Conservation (phyloP, 352 stramenopile genomes). For the Globisporangium nunn region DNA sequence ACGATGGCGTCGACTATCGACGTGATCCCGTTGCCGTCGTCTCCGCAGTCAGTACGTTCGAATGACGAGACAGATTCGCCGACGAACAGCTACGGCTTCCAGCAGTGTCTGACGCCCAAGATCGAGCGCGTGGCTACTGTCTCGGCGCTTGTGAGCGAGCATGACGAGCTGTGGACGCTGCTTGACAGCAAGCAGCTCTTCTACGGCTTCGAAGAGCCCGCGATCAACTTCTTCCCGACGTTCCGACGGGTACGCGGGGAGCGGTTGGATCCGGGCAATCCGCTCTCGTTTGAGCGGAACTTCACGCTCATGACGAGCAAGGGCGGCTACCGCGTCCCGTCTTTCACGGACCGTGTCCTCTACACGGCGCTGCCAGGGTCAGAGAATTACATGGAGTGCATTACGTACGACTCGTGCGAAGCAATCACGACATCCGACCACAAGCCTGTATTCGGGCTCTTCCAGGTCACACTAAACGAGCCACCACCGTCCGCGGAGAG, state of each 20-base stretch:
- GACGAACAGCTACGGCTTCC: slow-evolving; percentile 27
- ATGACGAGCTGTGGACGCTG: slow-evolving; percentile 67
- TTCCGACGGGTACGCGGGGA: slow-evolving; percentile 68
- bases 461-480: slow-evolving; percentile 34
- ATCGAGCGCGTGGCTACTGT: slow-evolving; percentile 21
- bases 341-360: slow-evolving; percentile 88
- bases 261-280: slow-evolving; percentile 23
- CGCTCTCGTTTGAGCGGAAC: slow-evolving; percentile 33
- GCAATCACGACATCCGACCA: slow-evolving; percentile 71
- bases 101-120: slow-evolving; percentile 41
- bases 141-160: slow-evolving; percentile 38
- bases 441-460: slow-evolving; percentile 70
- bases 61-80: slow-evolving; percentile 19
- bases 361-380: slow-evolving; percentile 61
- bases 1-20: slow-evolving; percentile 4
- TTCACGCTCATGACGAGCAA: slow-evolving; percentile 58
- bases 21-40: slow-evolving; percentile 9
- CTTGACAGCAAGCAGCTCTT: slow-evolving; percentile 68
- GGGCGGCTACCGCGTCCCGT: slow-evolving; percentile 71
- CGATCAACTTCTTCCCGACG: slow-evolving; percentile 70
- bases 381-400: slow-evolving; percentile 41
- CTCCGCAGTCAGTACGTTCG: not conserved
- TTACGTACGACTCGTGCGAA: slow-evolving; percentile 79
- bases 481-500: slow-evolving; percentile 7
- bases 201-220: slow-evolving; percentile 65